phyloP scores from a whole-genome alignment of 345 rosid genomes.

The Sonneratia alba region DNA sequence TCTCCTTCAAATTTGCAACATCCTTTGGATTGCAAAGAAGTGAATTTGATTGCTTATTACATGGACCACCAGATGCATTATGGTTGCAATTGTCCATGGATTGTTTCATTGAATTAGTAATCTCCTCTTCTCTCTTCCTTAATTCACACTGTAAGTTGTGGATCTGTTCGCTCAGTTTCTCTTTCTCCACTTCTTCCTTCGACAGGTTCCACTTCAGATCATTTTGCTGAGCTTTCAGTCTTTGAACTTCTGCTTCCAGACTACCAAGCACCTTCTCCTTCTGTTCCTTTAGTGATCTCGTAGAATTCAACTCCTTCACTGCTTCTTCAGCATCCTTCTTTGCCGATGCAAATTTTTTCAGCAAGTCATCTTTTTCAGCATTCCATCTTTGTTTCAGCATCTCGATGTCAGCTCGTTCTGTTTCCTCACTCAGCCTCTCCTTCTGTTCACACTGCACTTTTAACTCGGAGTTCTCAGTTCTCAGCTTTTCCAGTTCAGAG shows the following conservation, averaged over 20 bases:
- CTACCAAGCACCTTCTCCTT: slow-evolving; percentile 37
- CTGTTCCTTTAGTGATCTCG: slow-evolving; percentile 43
- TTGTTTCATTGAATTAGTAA: slow-evolving; percentile 10
- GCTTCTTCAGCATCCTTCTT: slow-evolving; percentile 43
- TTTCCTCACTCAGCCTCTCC: slow-evolving; percentile 19
- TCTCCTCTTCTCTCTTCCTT: slow-evolving; percentile 42
- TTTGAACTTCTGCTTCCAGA: slow-evolving; percentile 42
- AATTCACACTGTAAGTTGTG: slow-evolving; percentile 37
- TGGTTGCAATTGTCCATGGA: neutral
- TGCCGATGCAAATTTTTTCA: slow-evolving; percentile 30
- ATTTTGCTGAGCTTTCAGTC: slow-evolving; percentile 31
- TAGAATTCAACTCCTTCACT: slow-evolving; percentile 33
- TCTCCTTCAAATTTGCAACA: slow-evolving; percentile 15
- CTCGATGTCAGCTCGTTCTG: slow-evolving; percentile 27
- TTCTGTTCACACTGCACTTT: slow-evolving; percentile 16
- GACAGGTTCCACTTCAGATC: slow-evolving; percentile 38
- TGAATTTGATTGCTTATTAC: neutral
- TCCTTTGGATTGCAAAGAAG: slow-evolving; percentile 10
- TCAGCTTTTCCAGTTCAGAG: slow-evolving; percentile 28
- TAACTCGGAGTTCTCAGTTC: slow-evolving; percentile 15
- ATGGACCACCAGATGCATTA: no score
- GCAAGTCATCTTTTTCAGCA: slow-evolving; percentile 41
- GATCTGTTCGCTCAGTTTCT: slow-evolving; percentile 43
- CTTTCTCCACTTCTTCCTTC: slow-evolving; percentile 54
- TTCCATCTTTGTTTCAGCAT: slow-evolving; percentile 38